A percentile compares a stretch with the other conserved stretches of the same genome.
phyloP scores from a whole-genome alignment of 352 stramenopile genomes.

The Detonula confervacea region DNA sequence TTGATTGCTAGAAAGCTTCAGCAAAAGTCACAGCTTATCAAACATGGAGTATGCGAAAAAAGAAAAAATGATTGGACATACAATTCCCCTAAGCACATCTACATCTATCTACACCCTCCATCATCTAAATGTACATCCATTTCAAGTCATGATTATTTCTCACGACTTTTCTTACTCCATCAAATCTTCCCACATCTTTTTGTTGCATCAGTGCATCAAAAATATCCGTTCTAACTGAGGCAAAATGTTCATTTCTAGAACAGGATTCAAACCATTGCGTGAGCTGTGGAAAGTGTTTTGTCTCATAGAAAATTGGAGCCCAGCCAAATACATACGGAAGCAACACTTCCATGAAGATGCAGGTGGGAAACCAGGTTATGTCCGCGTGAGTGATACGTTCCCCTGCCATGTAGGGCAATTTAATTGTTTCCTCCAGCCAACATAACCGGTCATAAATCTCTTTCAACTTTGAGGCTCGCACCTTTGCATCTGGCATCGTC shows the following conservation, averaged over 20 bases:
- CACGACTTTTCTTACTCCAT: slow-evolving; percentile 28
- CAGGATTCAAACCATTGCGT: slow-evolving; percentile 43
- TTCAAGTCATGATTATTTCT: slow-evolving; percentile 33
- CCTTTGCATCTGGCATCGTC: slow-evolving; percentile 41
- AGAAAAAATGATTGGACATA: not conserved
- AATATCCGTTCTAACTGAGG: slow-evolving; percentile 39
- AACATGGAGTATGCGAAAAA: not conserved
- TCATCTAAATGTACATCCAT: slow-evolving; percentile 46
- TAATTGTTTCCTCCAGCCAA: slow-evolving; percentile 56
- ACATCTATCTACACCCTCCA: not conserved
- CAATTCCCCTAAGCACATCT: too few relatives aligned
- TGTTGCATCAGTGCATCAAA: slow-evolving; percentile 21
- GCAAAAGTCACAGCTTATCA: not conserved
- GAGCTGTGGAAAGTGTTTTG: slow-evolving; percentile 39
- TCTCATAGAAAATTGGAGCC: slow-evolving; percentile 45
- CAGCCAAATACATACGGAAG: slow-evolving; percentile 72
- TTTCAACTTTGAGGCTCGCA: slow-evolving; percentile 57
- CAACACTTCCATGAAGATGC: slow-evolving; percentile 75
- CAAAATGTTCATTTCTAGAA: slow-evolving; percentile 42
- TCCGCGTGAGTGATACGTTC: slow-evolving; percentile 69
- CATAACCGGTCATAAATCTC: slow-evolving; percentile 70
- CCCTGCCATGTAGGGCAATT: slow-evolving; percentile 64
- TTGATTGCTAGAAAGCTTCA: not conserved
- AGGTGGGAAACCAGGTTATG: slow-evolving; percentile 70
- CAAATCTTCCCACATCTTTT: slow-evolving; percentile 42